Evolutionary conservation across 495 filamentous ascomycete genomes (phyloP).

Genomic region (Schizothecium vesticola): DNA sequence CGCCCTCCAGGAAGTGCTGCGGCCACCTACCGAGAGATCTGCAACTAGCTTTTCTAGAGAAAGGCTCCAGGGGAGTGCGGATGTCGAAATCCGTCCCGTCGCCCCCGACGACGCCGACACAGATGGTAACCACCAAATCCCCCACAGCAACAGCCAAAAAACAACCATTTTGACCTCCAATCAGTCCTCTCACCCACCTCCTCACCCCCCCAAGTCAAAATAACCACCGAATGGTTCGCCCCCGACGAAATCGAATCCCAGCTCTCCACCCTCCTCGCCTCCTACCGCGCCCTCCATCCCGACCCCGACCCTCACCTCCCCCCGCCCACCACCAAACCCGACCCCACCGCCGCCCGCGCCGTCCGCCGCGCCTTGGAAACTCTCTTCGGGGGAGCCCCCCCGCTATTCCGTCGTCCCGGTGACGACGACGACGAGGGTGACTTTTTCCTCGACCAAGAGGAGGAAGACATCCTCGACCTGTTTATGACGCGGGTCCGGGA

Average conservation of each 20-base stretch:
- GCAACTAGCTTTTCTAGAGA: not conserved
- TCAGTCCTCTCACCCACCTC: not conserved
- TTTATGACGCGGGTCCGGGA: not conserved
- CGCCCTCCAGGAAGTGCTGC: not conserved
- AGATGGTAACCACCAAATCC: not conserved
- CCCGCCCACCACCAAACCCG: not conserved
- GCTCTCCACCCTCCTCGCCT: constrained; percentile 19
- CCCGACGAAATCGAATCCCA: constrained; percentile 24
- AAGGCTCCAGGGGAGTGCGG: not conserved
- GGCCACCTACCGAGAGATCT: not conserved
- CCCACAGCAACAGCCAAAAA: not conserved
- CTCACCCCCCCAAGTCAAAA: not conserved
- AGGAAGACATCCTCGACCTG: not conserved
- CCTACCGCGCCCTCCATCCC: constrained; percentile 23
- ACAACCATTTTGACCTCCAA: not conserved
- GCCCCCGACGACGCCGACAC: not conserved
- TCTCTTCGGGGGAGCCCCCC: not conserved
- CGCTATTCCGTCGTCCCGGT: not conserved
- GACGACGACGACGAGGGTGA: not conserved
- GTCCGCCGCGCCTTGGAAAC: not conserved
- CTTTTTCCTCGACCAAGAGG: not conserved
- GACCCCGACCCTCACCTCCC: not conserved
- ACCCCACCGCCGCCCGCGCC: not conserved
- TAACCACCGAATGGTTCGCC: constrained; percentile 22
- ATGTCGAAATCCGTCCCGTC: not conserved